Conservation (phyloP, 2,329 filamentous ascomycete species). For the Pezicula neosporulosa region DNA sequence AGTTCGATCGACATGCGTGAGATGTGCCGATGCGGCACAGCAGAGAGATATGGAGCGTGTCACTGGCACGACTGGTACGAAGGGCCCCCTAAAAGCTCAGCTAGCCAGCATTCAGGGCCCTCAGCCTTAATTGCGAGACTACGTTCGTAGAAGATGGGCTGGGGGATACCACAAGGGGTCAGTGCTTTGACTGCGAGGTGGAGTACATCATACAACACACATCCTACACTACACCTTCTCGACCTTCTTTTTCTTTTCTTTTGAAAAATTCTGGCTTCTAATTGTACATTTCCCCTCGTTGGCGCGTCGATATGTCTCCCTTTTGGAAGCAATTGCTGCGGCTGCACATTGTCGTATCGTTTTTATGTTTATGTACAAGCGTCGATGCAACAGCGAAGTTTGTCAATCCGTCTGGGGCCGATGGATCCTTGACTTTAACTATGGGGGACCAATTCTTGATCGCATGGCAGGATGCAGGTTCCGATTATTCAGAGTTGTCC, state of each 20-base stretch:
- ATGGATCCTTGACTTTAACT: not conserved
- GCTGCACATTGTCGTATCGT: not conserved
- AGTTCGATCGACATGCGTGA: too few relatives aligned
- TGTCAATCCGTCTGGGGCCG: not conserved
- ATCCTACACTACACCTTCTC: too few relatives aligned
- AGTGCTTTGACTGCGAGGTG: too few relatives aligned
- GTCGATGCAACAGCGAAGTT: not conserved
- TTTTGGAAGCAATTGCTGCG: not conserved
- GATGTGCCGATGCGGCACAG: too few relatives aligned
- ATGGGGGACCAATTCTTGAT: slow-evolving; percentile 1
- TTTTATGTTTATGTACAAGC: not conserved
- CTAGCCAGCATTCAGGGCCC: too few relatives aligned
- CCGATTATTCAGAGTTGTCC: not conserved
- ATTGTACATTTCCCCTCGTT: not conserved
- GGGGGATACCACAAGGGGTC: too few relatives aligned
- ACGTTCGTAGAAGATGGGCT: too few relatives aligned
- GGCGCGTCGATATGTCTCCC: not conserved
- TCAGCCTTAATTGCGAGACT: too few relatives aligned
- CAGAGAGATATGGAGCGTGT: too few relatives aligned
- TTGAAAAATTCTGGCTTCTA: not conserved
- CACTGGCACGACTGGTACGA: too few relatives aligned
- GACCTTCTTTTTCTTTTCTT: not conserved
- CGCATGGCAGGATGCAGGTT: not conserved
- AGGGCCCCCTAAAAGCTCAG: too few relatives aligned
- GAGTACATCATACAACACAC: too few relatives aligned